Evolutionary conservation across 2,329 filamentous ascomycete genomes (phyloP).

Genomic region (Teratosphaeria viscida): DNA sequence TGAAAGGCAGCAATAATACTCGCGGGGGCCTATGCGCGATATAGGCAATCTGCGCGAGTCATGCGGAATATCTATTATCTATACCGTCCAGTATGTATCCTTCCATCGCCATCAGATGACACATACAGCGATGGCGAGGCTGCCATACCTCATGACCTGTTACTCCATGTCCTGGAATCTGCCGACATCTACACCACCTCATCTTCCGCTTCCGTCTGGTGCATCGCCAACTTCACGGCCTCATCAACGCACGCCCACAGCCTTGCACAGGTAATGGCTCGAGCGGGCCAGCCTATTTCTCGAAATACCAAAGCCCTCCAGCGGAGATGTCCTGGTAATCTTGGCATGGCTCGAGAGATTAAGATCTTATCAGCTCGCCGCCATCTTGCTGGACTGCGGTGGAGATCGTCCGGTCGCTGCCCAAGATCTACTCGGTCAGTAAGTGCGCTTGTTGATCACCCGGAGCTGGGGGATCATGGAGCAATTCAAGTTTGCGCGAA

Average conservation of each 20-base stretch:
- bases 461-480: background rate
- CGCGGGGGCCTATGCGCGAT: too few species aligned
- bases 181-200: conserved; percentile 6
- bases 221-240: background rate
- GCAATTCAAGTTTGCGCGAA: background rate
- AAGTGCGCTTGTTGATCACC: background rate
- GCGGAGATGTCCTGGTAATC: background rate
- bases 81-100: background rate
- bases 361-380: conserved; percentile 3
- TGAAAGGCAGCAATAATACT: background rate
- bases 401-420: background rate
- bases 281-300: background rate
- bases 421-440: background rate
- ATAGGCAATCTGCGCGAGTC: too few species aligned
- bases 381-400: background rate
- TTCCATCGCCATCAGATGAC: background rate
- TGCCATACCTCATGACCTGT: conserved; percentile 2
- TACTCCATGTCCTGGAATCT: background rate
- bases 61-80: too few species aligned
- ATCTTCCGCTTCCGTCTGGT: conserved; percentile 4
- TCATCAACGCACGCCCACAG: conserved; percentile 1
- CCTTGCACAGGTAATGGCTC: conserved; percentile 1
- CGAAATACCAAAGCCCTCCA: background rate
- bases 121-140: background rate
- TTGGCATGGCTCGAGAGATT: conserved; percentile 4